Evolutionary conservation across 2,329 filamentous ascomycete genomes (phyloP), one percentile per base, ranked within the genome.

Genomic region (Diaporthe ampelina): DNA sequence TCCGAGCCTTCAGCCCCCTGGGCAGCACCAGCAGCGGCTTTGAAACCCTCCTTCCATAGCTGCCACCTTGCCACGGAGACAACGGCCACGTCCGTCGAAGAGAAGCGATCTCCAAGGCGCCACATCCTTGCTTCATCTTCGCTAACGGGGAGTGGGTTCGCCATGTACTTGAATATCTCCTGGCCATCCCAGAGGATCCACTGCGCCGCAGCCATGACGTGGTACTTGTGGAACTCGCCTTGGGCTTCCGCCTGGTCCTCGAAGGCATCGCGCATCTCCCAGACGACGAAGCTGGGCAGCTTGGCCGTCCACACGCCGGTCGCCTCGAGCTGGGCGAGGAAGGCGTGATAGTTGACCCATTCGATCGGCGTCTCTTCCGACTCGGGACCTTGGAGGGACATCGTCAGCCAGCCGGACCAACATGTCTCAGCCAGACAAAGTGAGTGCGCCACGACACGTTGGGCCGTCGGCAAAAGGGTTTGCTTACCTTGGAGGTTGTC

Each of bases 231-330:
- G 57, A 43, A 17, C 37, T 26, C 13, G 8, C 3, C 35, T 13
- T 40, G 13, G 21, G 3, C 13, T n/a, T 43, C n/a, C 57, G 37
- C 37, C 37, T 40, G 37, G 37, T 40, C 11, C 57, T 61, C 57
- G n/a, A 61, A 61, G n/a, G 57, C 57, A 21, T 61, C 57, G 8
- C 57, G 57, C 57, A 61, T 61, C 35, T 61, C 57, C 57, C 57
- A 61, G 13, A 40, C 13, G 0, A 37, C 57, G 37, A 61, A 61
- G 4, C 13, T 6, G 15, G 57, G 57, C n/a, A 61, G 10, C n/a
- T 37, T 19, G 2, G 37, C n/a, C 7, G n/a, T 43, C 57, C 57
- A 61, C 6, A 61, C 57, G 19, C 57, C 57, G 0, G 57, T 1
- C 0, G 35, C 57, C 35, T 61, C 57, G 0, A 61, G 35, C 37